phyloP scores from a whole-genome alignment of 2,329 filamentous ascomycete species.

The Phyllosticta paracitricarpa region DNA sequence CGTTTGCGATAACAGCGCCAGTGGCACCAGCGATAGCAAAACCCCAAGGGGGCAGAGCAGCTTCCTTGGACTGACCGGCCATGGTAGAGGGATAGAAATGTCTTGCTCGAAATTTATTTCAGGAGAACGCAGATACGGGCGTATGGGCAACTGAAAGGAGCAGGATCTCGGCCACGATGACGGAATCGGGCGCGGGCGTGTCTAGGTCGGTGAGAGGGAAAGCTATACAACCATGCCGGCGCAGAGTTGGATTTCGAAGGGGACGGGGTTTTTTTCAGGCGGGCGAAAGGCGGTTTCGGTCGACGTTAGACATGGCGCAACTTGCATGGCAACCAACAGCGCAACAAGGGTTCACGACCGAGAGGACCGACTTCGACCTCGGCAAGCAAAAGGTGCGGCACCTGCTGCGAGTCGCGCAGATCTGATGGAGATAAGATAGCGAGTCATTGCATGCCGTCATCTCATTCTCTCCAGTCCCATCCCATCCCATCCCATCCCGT shows the following conservation, averaged over 20 bases:
- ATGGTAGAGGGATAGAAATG: slow-evolving; percentile 25
- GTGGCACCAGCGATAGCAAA: slow-evolving; percentile 85
- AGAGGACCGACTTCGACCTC: slow-evolving; percentile 8
- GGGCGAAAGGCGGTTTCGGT: not conserved
- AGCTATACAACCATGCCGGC: not conserved
- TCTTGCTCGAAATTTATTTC: not conserved
- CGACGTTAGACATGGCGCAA: not conserved
- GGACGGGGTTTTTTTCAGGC: not conserved
- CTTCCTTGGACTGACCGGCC: slow-evolving; percentile 53
- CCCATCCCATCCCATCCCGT: no score
- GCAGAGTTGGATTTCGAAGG: not conserved
- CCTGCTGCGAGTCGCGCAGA: not conserved
- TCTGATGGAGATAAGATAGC: not conserved
- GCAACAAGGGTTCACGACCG: slow-evolving; percentile 4
- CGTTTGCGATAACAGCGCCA: slow-evolving; percentile 89
- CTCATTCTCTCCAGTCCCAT: no score
- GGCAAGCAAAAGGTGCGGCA: not conserved
- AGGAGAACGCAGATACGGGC: not conserved
- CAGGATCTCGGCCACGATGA: not conserved
- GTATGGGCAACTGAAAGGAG: not conserved
- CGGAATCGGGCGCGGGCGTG: not conserved
- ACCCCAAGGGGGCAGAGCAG: slow-evolving; percentile 78
- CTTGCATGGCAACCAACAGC: not conserved
- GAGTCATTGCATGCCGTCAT: not conserved
- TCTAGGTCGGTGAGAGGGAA: not conserved